Evolutionary conservation across 441 rosid species (phyloP), one percentile per base, ranked within the genome.

Genomic region (Aquilaria agallochum): DNA sequence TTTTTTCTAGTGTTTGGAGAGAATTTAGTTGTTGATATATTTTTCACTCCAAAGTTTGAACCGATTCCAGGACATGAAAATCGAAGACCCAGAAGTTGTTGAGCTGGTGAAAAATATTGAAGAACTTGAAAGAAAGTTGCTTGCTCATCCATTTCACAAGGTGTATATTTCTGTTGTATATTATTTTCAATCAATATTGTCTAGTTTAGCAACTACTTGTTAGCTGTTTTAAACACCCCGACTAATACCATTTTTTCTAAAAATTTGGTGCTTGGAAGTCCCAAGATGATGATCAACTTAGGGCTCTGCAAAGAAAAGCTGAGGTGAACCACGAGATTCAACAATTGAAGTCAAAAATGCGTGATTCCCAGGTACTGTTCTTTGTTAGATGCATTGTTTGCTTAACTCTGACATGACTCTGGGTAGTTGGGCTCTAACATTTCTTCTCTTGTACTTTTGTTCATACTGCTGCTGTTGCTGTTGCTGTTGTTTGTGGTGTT

Each of bases 321-420:
- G 97, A 89, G 77, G 88, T 88, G 69, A 89, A 89, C 78, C 97
- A 83, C 75, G 96, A 92, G 79, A 86, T 91, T 81, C 97, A 95
- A 77, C 97, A 82, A 69, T 88, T 87, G 65, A 95, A 88, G 80
- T 81, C 83, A n/a, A 95, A 95, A 78, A 91, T 89, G 96, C 90
- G 96, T 9, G 99, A 95, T 48, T 95, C 99, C 42, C 96, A 95
- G 99, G 99, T 95, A 85, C 57, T 72, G 54, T 15, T 54, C 40
- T 11, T 60, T 45, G 50, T 51, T 55, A 32, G 33, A 56, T 72
- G 34, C 52, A 46, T 65, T 9, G 1, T 53, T 59, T 30, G 12
- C 49, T 27, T 63, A 58, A 60, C 53, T 71, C 12, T 60, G 55
- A 58, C 53, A n/a, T 63, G 42, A 62, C 34, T 48, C 9, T 53